Percentiles rank a stretch among this genome's conserved stretches.
These are phyloP conservation scores for Suhomyces panamericanus DNA, from an alignment of 1,139 yeast genomes.

Conservation along the genomic window DNA sequence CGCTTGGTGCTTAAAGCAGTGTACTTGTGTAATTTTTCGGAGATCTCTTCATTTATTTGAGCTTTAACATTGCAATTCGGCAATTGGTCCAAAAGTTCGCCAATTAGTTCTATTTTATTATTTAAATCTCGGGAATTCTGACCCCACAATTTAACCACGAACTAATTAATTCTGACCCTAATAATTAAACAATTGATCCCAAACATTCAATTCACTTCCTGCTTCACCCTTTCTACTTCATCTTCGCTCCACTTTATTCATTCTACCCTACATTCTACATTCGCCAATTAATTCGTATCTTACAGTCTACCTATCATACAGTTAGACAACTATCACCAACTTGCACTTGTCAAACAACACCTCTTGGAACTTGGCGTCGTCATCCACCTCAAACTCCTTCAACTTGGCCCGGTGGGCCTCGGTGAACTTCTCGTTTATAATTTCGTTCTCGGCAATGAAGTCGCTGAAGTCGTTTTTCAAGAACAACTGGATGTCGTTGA, in stretches of 20 bases:
- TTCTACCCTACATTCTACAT: background rate
- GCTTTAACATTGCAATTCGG: too few relatives aligned
- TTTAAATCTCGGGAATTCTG: too few relatives aligned
- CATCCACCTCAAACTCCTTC: conserved; percentile 39
- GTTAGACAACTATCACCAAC: conserved; percentile 34
- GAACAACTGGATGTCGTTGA: conserved; percentile 28
- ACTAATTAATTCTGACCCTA: too few relatives aligned
- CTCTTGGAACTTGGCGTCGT: conserved; percentile 45
- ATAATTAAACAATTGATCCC: background rate
- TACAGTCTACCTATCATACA: conserved; percentile 1
- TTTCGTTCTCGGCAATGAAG: conserved; percentile 33
- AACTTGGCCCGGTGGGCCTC: conserved; percentile 26
- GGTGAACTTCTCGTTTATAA: conserved; percentile 28
- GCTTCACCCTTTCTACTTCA: too few relatives aligned
- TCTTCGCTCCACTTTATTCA: too few relatives aligned
- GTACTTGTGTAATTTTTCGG: too few relatives aligned
- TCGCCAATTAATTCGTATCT: background rate
- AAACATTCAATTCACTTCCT: too few relatives aligned
- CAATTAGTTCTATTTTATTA: too few relatives aligned
- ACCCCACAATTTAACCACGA: too few relatives aligned
- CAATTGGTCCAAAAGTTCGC: too few relatives aligned
- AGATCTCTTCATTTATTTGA: too few relatives aligned
- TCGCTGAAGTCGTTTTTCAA: conserved; percentile 47
- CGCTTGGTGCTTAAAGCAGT: too few relatives aligned
- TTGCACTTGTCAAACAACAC: conserved; percentile 48